These are phyloP conservation scores for Lachnellula arida DNA, from an alignment of 2,329 filamentous ascomycete species.

Conservation along the genomic window DNA sequence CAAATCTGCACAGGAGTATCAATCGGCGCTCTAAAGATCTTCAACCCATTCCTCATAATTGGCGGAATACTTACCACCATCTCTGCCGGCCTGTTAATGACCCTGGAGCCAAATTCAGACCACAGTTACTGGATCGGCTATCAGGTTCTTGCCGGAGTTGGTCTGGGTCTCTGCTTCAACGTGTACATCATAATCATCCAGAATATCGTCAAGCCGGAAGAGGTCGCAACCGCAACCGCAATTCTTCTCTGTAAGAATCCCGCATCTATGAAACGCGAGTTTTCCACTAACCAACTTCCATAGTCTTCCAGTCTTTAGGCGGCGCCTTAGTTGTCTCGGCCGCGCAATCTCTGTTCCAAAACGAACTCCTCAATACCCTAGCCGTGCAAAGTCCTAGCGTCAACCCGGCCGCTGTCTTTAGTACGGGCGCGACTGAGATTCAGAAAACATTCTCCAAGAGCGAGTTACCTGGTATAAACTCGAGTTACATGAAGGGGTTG, in stretches of 20 bases:
- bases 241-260: slow-evolving; percentile 40
- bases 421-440: slow-evolving; percentile 55
- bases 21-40: neutral
- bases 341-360: slow-evolving; percentile 42
- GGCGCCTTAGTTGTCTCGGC: slow-evolving; percentile 52
- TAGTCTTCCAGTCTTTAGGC: slow-evolving; percentile 49
- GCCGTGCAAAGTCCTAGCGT: slow-evolving; percentile 36
- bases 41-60: neutral
- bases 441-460: slow-evolving; percentile 44
- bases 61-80: slow-evolving; percentile 32
- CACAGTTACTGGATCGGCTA: slow-evolving; percentile 51
- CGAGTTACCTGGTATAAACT: slow-evolving; percentile 47
- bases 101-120: slow-evolving; percentile 42
- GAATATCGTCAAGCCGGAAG: slow-evolving; percentile 47
- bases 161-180: slow-evolving; percentile 54
- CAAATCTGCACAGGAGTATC: neutral
- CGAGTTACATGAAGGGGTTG: slow-evolving; percentile 52
- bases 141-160: slow-evolving; percentile 49
- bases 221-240: slow-evolving; percentile 47
- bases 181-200: slow-evolving; percentile 51
- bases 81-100: slow-evolving; percentile 48
- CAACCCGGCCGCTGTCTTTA: slow-evolving; percentile 38
- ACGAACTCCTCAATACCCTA: slow-evolving; percentile 30
- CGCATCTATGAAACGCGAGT: neutral
- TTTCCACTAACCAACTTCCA: neutral